A percentile compares a stretch with the other conserved stretches of the same genome.
Conservation (phyloP, 495 filamentous ascomycete species). For the Aspergillus leporis region DNA sequence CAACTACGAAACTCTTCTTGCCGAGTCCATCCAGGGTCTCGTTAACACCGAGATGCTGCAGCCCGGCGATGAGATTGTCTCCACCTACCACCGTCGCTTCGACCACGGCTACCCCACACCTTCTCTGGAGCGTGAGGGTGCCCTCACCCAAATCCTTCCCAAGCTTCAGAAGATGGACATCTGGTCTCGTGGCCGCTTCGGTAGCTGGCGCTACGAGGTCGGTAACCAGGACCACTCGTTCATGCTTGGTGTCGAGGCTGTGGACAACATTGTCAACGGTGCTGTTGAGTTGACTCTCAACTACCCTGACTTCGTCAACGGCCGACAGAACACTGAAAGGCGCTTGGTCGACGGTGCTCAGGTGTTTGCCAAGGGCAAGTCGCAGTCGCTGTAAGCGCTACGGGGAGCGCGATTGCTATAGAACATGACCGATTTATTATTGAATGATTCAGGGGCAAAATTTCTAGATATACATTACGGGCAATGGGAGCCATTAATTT, state of each 20-base stretch:
- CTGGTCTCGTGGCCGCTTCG: conserved; percentile 94
- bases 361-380: conserved; percentile 55
- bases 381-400: conserved; percentile 33
- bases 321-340: conserved; percentile 82
- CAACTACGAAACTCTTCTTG: conserved; percentile 75
- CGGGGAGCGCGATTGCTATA: conserved; percentile 10
- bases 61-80: conserved; percentile 90
- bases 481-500: conserved; percentile 22
- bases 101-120: conserved; percentile 99
- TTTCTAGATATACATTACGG: conserved; percentile 22
- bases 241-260: conserved; percentile 97
- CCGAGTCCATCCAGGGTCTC: conserved; percentile 91
- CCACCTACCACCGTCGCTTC: conserved; percentile 97
- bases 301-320: conserved; percentile 98
- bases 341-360: conserved; percentile 78
- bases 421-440: conserved; percentile 23
- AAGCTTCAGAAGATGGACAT: conserved; percentile 89
- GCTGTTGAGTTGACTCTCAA: conserved; percentile 95
- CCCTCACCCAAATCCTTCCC: conserved; percentile 88
- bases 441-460: conserved; percentile 21
- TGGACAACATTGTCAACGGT: conserved; percentile 92
- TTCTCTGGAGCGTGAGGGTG: conserved; percentile 90
- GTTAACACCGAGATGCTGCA: conserved; percentile 96
- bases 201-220: conserved; percentile 97
- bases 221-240: conserved; percentile 98